Conservation (phyloP, 108 stramenopile species). For the Nannochloropsis salina region DNA sequence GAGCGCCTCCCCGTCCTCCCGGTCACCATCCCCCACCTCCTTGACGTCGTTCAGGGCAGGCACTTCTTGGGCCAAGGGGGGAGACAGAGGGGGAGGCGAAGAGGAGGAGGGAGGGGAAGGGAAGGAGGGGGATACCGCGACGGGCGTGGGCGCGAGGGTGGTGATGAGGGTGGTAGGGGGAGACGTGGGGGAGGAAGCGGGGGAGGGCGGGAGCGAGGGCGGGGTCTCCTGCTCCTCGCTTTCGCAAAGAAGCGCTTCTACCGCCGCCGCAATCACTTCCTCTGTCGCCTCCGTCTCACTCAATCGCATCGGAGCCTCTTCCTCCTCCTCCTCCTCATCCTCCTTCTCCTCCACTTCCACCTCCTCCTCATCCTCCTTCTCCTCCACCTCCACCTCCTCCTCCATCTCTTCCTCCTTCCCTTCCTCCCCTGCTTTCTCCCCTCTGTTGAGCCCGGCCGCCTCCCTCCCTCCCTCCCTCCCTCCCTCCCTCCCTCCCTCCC, state of each 20-base stretch:
- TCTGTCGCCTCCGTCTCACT: background rate
- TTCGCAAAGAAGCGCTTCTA: background rate
- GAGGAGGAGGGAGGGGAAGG: background rate
- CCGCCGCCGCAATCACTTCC: background rate
- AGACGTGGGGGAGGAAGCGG: background rate
- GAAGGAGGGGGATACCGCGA: background rate
- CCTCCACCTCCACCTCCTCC: background rate
- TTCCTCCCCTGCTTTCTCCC: background rate
- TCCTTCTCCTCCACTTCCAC: background rate
- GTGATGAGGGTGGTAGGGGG: background rate
- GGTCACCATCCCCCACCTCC: background rate
- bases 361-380: background rate
- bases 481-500: background rate
- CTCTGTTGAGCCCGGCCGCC: background rate
- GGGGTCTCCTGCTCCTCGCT: background rate
- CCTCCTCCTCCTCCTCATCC: background rate
- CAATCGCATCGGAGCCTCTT: background rate
- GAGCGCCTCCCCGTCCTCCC: background rate
- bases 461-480: background rate
- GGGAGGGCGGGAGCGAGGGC: background rate
- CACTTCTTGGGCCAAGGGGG: background rate
- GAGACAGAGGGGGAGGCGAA: background rate
- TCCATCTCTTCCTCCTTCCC: background rate
- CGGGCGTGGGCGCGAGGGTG: background rate
- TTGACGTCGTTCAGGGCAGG: background rate